These are phyloP conservation scores for Kwoniella shandongensis DNA, from an alignment of 768 basidiomycete genomes.

Conservation along the genomic window DNA sequence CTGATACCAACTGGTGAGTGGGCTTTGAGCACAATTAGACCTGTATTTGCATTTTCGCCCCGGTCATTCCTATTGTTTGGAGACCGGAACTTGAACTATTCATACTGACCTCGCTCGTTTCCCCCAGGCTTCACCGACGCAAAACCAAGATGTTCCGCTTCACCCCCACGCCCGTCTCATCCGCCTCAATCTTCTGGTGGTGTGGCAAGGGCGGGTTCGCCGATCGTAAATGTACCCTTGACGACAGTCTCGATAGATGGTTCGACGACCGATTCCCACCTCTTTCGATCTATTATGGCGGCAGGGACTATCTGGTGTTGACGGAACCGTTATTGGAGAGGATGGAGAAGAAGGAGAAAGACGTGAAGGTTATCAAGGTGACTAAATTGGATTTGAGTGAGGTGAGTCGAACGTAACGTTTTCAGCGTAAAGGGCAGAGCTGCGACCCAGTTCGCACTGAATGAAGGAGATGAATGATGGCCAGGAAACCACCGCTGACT, in stretches of 20 bases:
- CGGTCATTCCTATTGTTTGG: too few relatives aligned
- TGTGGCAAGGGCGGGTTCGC: conserved; percentile 58
- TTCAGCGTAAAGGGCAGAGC: too few relatives aligned
- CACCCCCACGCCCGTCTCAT: conserved; percentile 58
- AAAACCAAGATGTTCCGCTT: conserved; percentile 61
- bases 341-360: conserved; percentile 55
- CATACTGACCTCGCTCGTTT: background rate
- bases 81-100: too few relatives aligned
- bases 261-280: conserved; percentile 59
- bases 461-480: background rate
- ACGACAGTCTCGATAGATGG: conserved; percentile 56
- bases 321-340: conserved; percentile 58
- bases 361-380: conserved; percentile 56
- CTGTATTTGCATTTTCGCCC: background rate
- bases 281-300: conserved; percentile 56
- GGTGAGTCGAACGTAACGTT: too few relatives aligned
- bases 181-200: conserved; percentile 57
- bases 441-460: too few relatives aligned
- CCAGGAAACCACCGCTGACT: background rate
- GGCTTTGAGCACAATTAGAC: background rate
- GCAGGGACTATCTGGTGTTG: conserved; percentile 57
- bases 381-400: conserved; percentile 57
- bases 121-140: conserved; percentile 54
- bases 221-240: conserved; percentile 55
- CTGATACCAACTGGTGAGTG: conserved; percentile 58